Evolutionary conservation across 23 red algal species (phyloP).

Genomic region (Gracilaria vermiculophylla): DNA sequence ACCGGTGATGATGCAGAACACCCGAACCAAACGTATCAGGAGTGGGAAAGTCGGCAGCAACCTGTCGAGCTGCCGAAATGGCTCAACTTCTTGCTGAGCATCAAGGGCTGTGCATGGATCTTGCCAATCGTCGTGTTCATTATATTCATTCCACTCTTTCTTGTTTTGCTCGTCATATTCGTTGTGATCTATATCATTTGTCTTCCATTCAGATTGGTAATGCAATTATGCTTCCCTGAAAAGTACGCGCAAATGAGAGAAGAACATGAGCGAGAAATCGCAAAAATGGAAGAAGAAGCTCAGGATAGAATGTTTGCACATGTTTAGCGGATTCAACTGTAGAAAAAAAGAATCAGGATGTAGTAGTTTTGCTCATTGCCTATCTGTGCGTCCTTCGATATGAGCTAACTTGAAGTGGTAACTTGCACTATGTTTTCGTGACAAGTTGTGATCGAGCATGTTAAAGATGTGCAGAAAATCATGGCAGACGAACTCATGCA

Average conservation of each 20-base stretch:
- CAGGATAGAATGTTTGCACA: constrained; percentile 74
- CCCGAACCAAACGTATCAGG: constrained; percentile 87
- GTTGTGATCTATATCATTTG: constrained; percentile 55
- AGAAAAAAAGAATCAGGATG: not conserved
- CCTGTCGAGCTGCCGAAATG: constrained; percentile 79
- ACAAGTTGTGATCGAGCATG: not conserved
- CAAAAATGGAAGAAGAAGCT: constrained; percentile 66
- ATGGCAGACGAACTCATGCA: not conserved
- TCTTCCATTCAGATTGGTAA: constrained; percentile 50
- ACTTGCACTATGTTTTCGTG: not conserved
- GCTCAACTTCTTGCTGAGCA: constrained; percentile 71
- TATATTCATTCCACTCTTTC: constrained; percentile 72
- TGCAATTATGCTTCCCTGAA: constrained; percentile 72
- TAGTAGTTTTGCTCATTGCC: not conserved
- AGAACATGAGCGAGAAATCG: constrained; percentile 36
- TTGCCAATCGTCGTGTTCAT: constrained; percentile 65
- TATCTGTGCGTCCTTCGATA: not conserved
- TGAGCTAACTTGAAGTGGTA: not conserved
- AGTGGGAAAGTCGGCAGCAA: constrained; percentile 94
- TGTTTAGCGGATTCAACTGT: constrained; percentile 17
- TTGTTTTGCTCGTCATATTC: constrained; percentile 70
- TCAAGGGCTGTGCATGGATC: constrained; percentile 69
- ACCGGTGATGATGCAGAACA: constrained; percentile 62
- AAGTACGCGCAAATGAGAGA: constrained; percentile 66
- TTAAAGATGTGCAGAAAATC: not conserved